These are phyloP conservation scores for apple (Malus domestica) DNA, from an alignment of 306 rosid genomes.

Conservation along the genomic window DNA sequence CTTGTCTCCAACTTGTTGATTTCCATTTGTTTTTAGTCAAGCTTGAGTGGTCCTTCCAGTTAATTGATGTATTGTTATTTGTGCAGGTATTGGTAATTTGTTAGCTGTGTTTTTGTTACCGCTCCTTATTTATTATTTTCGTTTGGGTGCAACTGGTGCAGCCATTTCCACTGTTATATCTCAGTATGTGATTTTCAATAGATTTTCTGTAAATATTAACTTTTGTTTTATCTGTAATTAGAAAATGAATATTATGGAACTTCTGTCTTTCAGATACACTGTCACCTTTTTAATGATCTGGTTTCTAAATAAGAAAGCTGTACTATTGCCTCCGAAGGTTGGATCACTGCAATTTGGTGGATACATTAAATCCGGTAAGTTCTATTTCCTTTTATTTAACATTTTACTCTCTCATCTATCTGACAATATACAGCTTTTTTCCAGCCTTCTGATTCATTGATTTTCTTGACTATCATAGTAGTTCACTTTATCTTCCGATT, in stretches of 20 bases:
- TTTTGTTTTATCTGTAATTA: conserved; percentile 8
- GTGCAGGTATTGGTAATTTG: conserved; percentile 81
- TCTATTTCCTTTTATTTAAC: background rate
- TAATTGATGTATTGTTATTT: conserved; percentile 22
- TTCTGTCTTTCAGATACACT: conserved; percentile 56
- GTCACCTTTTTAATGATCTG: conserved; percentile 73
- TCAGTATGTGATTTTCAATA: conserved; percentile 56
- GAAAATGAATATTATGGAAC: conserved; percentile 8
- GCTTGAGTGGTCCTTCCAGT: conserved; percentile 6
- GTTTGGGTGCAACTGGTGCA: conserved; percentile 85
- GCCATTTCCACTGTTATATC: conserved; percentile 86
- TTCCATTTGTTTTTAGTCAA: conserved; percentile 5
- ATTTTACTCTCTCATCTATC: background rate
- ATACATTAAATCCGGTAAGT: conserved; percentile 77
- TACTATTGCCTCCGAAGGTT: conserved; percentile 80
- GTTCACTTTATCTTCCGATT: background rate
- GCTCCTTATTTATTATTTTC: conserved; percentile 61
- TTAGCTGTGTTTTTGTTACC: conserved; percentile 75
- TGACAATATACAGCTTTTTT: background rate
- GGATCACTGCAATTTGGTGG: conserved; percentile 77
- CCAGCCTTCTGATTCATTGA: background rate
- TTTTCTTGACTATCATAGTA: background rate
- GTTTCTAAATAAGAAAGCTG: conserved; percentile 61
- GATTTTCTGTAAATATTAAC: conserved; percentile 4
- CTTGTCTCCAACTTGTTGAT: background rate